These are phyloP conservation scores for Aspergillus novofumigatus DNA, from an alignment of 2,329 filamentous ascomycete genomes.

Conservation along the genomic window DNA sequence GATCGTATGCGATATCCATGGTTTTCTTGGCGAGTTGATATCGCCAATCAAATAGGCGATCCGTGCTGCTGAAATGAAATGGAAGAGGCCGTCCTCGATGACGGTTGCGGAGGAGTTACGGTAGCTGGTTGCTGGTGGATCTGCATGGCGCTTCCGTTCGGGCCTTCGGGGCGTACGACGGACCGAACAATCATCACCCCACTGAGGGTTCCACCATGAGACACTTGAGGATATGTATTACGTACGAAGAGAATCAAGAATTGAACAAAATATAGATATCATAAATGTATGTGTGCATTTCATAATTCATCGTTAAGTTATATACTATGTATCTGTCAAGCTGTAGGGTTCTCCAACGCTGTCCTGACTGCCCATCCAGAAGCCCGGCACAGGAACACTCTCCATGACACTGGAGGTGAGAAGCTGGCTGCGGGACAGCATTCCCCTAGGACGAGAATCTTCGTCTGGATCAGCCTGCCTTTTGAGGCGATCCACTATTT, in stretches of 20 bases:
- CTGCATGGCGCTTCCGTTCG: background rate
- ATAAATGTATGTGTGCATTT: background rate
- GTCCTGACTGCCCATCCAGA: constrained; percentile 37
- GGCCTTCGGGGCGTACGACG: background rate
- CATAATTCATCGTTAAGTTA: background rate
- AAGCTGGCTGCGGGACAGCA: constrained; percentile 34
- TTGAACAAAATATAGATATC: background rate
- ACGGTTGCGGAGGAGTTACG: background rate
- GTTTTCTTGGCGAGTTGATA: background rate
- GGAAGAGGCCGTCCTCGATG: background rate
- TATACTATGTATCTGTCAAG: constrained; percentile 19
- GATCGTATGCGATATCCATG: constrained; percentile 98
- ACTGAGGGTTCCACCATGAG: background rate
- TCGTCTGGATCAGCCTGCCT: constrained; percentile 9
- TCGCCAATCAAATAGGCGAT: background rate
- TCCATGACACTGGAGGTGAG: constrained; percentile 43
- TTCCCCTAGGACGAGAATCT: constrained; percentile 12
- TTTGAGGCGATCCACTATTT: constrained; percentile 27
- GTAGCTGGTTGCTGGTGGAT: background rate
- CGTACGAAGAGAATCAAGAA: background rate
- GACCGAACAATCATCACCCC: background rate
- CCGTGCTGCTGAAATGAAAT: background rate
- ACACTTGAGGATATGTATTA: background rate
- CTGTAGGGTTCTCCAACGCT: constrained; percentile 37
- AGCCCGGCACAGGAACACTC: constrained; percentile 37